Evolutionary conservation across 371 early-diverging fungal species (phyloP).

Genomic region (Rhizomucor pusillus): DNA sequence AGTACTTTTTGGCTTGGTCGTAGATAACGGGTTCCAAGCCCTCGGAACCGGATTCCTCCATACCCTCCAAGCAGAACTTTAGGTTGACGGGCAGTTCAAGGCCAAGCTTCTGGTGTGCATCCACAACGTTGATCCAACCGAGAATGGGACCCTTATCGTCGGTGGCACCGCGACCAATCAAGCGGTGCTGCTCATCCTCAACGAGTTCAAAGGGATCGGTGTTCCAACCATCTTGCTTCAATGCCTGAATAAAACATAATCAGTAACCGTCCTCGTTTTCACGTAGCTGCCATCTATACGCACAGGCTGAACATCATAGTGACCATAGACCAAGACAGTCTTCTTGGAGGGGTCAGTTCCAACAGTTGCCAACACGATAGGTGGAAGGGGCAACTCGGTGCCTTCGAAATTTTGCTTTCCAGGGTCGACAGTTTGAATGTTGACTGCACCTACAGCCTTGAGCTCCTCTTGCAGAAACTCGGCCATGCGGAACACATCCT

Average conservation of each 20-base stretch:
- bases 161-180: conserved; percentile 90
- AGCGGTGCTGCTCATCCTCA: conserved; percentile 79
- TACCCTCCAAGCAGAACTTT: conserved; percentile 96
- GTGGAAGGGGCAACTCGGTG: conserved; percentile 77
- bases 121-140: conserved; percentile 93
- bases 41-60: conserved; percentile 87
- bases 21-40: conserved; percentile 90
- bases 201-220: conserved; percentile 89
- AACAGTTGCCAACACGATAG: conserved; percentile 88
- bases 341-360: conserved; percentile 91
- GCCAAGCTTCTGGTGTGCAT: conserved; percentile 88
- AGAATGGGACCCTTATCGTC: conserved; percentile 97
- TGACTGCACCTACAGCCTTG: conserved; percentile 69
- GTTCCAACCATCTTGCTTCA: conserved; percentile 94
- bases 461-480: conserved; percentile 80
- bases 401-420: conserved; percentile 89
- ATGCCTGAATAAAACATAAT: conserved; percentile 50
- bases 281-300: conserved; percentile 7
- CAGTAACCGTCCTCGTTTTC: neutral
- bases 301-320: conserved; percentile 94
- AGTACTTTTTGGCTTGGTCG: conserved; percentile 82
- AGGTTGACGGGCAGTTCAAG: conserved; percentile 92
- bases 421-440: conserved; percentile 65
- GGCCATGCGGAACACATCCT: conserved; percentile 90
- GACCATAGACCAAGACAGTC: conserved; percentile 94